Evolutionary conservation across 116 monocot genomes (phyloP), one percentile per base, ranked within the genome.

Genomic region (Thalassia testudinum): DNA sequence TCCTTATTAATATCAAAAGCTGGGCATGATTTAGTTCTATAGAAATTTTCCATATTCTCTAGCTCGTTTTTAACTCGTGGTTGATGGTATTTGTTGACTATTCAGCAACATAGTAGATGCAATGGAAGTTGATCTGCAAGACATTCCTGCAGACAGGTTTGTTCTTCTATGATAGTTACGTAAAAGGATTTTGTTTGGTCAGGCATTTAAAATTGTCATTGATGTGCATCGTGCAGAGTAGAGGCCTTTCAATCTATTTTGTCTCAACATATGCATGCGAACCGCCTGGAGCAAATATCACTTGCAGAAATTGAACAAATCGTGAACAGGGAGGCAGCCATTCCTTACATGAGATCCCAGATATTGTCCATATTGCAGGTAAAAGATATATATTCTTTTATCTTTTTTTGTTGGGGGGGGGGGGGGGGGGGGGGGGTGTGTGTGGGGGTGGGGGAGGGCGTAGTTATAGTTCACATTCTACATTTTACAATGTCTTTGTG

Each of bases 311-410:
- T 93, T 51, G 87, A 87, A 58, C 76, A 62, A 20, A 27, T 84
- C 42, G 69, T 84, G 37, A 84, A 84, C 49, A 61, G 64, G 12
- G 75, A 66, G 53, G 54, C 87, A 49, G 38, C 49, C 43, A 29
- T 42, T 14, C 72, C 61, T 48, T 93, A 78, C 59, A 75, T 78
- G 17, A 84, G 59, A 43, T 53, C 24, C 10, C 78, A 93, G 43
- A 67, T 81, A 21, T 52, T 56, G 29, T 65, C 71, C 42, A 84
- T 93, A 38, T 62, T 93, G 60, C 81, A 93, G 93, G 87, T 93
- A 58, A 62, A 42, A 38, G 14, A 15, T 14, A 40, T 40, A 14
- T 7, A 8, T 40, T 40, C 14, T 14, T 8, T 40, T 14, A n/a
- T n/a, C n/a, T n/a, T n/a, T n/a, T n/a, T n/a, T n/a, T n/a, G n/a